Percentiles rank a stretch among this genome's conserved stretches.
Conservation (phyloP, 2,329 filamentous ascomycete species). For the Colletotrichum cordylinicola region DNA sequence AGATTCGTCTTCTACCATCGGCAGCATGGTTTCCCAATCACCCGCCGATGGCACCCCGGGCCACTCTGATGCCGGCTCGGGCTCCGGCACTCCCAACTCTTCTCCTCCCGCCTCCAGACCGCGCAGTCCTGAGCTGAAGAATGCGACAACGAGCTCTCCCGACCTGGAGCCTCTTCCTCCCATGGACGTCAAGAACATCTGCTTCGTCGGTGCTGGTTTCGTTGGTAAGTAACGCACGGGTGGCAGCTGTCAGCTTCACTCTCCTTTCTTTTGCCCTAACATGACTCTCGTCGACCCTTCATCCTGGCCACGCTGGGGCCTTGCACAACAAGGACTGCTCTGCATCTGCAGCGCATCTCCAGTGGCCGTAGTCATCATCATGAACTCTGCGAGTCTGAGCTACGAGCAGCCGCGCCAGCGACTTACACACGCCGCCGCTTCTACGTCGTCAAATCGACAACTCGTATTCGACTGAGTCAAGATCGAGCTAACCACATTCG, state of each 20-base stretch:
- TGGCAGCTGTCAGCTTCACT: background rate
- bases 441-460: background rate
- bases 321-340: background rate
- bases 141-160: background rate
- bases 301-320: background rate
- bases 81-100: conserved; percentile 22
- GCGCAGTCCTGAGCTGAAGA: conserved; percentile 21
- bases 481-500: background rate
- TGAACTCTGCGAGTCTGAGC: background rate
- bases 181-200: conserved; percentile 56
- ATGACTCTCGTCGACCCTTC: background rate
- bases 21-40: conserved; percentile 16
- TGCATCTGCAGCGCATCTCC: background rate
- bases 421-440: background rate
- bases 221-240: conserved; percentile 63
- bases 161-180: conserved; percentile 18
- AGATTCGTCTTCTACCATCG: conserved; percentile 19
- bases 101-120: conserved; percentile 22
- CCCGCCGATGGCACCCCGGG: conserved; percentile 8
- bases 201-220: conserved; percentile 78
- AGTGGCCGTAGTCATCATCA: background rate
- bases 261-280: background rate
- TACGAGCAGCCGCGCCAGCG: background rate
- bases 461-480: background rate
- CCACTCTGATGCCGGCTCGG: conserved; percentile 21